Percentiles rank a stretch among this genome's conserved stretches.
Conservation (phyloP, 345 rosid genomes). For the Brassica juncea region DNA sequence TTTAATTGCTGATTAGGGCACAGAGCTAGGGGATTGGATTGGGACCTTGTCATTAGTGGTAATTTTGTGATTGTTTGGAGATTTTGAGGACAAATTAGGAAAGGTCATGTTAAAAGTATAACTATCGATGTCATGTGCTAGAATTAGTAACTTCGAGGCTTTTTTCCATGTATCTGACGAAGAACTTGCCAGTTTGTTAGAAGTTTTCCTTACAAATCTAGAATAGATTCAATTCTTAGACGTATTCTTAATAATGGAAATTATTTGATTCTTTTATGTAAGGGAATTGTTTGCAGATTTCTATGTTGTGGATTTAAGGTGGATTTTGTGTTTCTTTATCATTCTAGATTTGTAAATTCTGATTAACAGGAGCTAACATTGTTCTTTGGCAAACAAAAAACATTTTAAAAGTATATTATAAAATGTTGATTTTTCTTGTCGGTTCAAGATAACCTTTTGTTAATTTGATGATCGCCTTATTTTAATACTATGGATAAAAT, state of each 20-base stretch:
- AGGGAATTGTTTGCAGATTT: neutral
- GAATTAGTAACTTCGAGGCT: constrained; percentile 25
- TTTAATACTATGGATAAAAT: neutral
- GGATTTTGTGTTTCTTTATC: neutral
- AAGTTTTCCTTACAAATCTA: neutral
- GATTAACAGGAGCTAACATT: neutral
- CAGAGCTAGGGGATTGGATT: constrained; percentile 27
- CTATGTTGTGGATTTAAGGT: neutral
- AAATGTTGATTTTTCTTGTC: neutral
- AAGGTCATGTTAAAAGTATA: neutral
- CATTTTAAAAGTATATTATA: neutral
- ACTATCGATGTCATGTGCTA: constrained; percentile 19
- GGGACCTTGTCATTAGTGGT: constrained; percentile 33
- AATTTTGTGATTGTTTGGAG: constrained; percentile 4
- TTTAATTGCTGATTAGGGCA: constrained; percentile 25
- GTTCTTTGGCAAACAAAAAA: neutral
- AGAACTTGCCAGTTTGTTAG: neutral
- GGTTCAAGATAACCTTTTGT: neutral
- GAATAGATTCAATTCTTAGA: neutral
- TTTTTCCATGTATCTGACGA: neutral
- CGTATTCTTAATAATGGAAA: neutral
- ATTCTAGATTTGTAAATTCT: neutral
- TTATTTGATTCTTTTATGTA: neutral
- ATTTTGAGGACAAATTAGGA: constrained; percentile 20
- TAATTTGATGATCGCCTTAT: neutral